Evolutionary conservation across 1,284 basidiomycete genomes (phyloP).

Genomic region (Marasmius fiardii): DNA sequence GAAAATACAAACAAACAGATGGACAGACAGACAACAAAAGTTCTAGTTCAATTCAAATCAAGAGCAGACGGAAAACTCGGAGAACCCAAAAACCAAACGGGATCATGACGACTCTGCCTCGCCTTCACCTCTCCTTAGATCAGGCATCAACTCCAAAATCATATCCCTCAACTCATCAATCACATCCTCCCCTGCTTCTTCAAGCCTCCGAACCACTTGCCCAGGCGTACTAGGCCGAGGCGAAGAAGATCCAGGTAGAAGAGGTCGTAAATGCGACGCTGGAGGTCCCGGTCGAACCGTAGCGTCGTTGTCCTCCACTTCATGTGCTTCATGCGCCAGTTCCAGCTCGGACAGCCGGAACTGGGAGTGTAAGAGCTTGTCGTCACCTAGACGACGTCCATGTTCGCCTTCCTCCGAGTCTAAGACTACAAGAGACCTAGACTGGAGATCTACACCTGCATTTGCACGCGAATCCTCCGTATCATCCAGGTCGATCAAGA

Average conservation of each 20-base stretch:
- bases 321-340: neutral
- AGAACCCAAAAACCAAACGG: neutral
- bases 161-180: neutral
- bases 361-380: neutral
- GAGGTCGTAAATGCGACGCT: neutral
- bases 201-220: neutral
- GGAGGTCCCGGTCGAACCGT: neutral
- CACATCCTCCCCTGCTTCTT: neutral
- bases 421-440: neutral
- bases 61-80: neutral
- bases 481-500: neutral
- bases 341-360: neutral
- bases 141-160: slow-evolving; percentile 1
- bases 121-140: neutral
- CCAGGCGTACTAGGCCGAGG: neutral
- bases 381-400: neutral
- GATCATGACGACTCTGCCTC: neutral
- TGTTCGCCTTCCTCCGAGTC: neutral
- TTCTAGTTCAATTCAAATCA: neutral
- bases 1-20: neutral
- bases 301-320: neutral
- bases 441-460: neutral
- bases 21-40: too few relatives aligned
- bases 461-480: neutral
- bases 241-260: neutral